A percentile compares a stretch with the other conserved stretches of the same genome.
These are phyloP conservation scores for Prosopis cineraria DNA, from an alignment of 306 rosid genomes.

Conservation along the genomic window DNA sequence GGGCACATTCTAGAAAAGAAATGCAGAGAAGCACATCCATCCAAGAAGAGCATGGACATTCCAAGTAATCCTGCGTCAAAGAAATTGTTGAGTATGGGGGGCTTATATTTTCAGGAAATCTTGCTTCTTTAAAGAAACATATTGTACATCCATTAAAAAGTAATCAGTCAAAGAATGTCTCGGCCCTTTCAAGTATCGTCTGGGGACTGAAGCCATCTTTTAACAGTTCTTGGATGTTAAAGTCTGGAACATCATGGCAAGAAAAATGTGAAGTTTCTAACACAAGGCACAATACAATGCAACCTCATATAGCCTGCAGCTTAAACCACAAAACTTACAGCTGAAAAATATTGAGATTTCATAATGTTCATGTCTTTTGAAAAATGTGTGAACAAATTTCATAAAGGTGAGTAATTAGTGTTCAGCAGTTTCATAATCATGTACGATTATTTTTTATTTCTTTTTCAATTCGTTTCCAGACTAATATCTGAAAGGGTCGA, in stretches of 20 bases:
- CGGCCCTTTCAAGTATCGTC: constrained; percentile 56
- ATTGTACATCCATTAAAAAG: constrained; percentile 56
- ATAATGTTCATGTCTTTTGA: background rate
- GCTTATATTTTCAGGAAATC: constrained; percentile 49
- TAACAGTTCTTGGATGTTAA: constrained; percentile 17
- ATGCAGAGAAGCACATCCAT: constrained; percentile 80
- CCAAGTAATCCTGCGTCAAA: constrained; percentile 95
- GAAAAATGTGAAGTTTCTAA: constrained; percentile 18
- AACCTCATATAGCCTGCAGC: background rate
- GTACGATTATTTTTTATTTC: background rate
- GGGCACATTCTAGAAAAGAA: constrained; percentile 87
- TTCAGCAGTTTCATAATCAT: constrained; percentile 3
- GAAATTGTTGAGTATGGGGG: constrained; percentile 76
- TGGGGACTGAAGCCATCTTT: constrained; percentile 23
- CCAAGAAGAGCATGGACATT: constrained; percentile 88
- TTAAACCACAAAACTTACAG: background rate
- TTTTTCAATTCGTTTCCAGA: background rate
- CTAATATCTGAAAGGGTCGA: constrained; percentile 46
- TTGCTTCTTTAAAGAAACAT: constrained; percentile 57
- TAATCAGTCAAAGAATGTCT: constrained; percentile 46
- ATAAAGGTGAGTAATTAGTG: background rate
- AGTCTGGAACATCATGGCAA: constrained; percentile 6
- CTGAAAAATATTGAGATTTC: background rate
- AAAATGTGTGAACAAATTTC: background rate
- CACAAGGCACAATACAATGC: constrained; percentile 1